Percentiles rank a stretch among this genome's conserved stretches.
These are phyloP conservation scores for Phyllachora maydis DNA, from an alignment of 2,329 filamentous ascomycete genomes.

Conservation along the genomic window DNA sequence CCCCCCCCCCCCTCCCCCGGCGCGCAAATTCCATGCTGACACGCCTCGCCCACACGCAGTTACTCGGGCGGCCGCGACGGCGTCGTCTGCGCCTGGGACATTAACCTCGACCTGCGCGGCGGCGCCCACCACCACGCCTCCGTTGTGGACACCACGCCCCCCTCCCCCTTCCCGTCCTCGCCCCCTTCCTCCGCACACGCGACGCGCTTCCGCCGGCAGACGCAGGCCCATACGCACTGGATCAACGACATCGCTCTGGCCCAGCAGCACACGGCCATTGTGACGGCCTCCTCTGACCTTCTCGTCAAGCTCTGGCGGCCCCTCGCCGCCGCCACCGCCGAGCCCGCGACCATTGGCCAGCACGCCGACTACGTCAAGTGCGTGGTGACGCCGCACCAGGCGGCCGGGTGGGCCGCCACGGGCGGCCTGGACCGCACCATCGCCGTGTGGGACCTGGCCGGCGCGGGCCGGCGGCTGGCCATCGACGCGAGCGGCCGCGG, in stretches of 20 bases:
- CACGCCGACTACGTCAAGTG: slow-evolving; percentile 96
- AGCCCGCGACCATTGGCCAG: slow-evolving; percentile 66
- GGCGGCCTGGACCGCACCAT: slow-evolving; percentile 87
- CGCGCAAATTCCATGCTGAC: slow-evolving; percentile 6
- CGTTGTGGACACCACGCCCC: slow-evolving; percentile 7
- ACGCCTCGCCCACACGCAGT: slow-evolving; percentile 20
- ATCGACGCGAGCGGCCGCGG: slow-evolving; percentile 68
- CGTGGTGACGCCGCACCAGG: slow-evolving; percentile 48
- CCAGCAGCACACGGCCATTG: slow-evolving; percentile 56
- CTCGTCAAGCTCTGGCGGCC: slow-evolving; percentile 89
- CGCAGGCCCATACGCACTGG: slow-evolving; percentile 78
- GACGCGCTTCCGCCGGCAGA: slow-evolving; percentile 38
- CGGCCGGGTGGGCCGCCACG: slow-evolving; percentile 71
- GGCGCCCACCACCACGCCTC: no score
- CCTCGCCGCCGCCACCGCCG: slow-evolving; percentile 40
- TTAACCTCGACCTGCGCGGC: slow-evolving; percentile 57
- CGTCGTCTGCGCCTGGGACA: slow-evolving; percentile 87
- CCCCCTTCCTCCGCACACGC: slow-evolving; percentile 16
- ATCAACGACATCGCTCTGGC: slow-evolving; percentile 81
- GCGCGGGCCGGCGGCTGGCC: slow-evolving; percentile 66
- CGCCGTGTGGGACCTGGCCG: slow-evolving; percentile 81
- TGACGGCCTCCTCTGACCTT: slow-evolving; percentile 84
- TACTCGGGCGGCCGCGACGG: slow-evolving; percentile 94
- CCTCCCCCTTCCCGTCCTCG: slow-evolving; percentile 7
- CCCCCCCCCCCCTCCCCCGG: slow-evolving; percentile 3